Evolutionary conservation across 1,139 yeast genomes (phyloP), one percentile per base, ranked within the genome.

Genomic region (Debaryomycetaceae sp.): DNA sequence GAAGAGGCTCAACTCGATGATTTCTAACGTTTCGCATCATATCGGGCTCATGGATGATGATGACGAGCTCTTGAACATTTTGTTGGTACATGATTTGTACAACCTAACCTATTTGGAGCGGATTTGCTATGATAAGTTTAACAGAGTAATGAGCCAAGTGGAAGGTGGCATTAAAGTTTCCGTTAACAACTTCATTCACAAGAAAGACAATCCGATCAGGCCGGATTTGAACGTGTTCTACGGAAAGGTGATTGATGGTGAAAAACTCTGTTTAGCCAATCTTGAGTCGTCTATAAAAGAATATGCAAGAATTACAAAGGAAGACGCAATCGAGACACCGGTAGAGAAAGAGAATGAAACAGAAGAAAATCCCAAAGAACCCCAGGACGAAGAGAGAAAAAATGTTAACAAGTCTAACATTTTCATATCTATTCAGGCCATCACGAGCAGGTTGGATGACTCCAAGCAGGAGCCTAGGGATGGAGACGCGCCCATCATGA

Each of bases 241-340:
- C 40, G 97, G 98, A 6, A 85, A 87, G 50, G 59, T 81, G 4
- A 78, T 81, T 40, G 96, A 88, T 59, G 98, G 95, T n/a, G 95
- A 87, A 56, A 91, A 91, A 62, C 76, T 91, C 49, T 87, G 96
- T 39, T 75, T 80, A 56, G 98, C 97, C 6, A 90, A 89, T 60
- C 75, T 91, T 54, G 97, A 90, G 40, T 82, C 82, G 47, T 80
- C 86, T 23, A 76, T 84, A 50, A 80, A 78, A 57, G 69, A 72
- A 47, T 76, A 69, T 55, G 55, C 59, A 43, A 62, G 59, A 49
- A 54, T 60, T 40, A 51, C 52, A n/a, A 45, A 52, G 36, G 49
- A 53, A 42, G 55, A 49, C 45, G 47, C 68, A 14, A 48, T 52
- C 9, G 57, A 57, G 20, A 63, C 58, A 36, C 64, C 55, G 52